Base-by-base conservation (phyloP, 495 filamentous ascomycete species). In the Penicillium salamii region DNA sequence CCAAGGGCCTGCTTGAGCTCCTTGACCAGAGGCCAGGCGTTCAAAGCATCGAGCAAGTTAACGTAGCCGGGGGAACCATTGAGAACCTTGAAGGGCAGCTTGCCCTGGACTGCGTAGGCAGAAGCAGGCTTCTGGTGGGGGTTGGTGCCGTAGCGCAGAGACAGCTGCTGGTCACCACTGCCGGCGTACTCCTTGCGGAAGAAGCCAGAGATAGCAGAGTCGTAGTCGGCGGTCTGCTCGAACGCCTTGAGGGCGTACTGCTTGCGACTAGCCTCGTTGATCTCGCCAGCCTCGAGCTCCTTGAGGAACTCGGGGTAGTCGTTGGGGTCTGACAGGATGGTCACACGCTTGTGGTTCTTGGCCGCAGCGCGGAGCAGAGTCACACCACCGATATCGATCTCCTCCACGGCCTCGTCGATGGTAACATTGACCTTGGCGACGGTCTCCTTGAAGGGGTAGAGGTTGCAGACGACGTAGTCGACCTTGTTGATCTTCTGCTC, bases 391-490 rank as follows among this genome's bases (percentile, higher is more conserved):
- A 98, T 95, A 75, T 98, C 93, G 52, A 98, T 91, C 76, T 97
- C 93, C 72, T 98, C 93, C 17, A 98, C 92, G 39, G 93, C 93
- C 70, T 98, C 93, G 18, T 87, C 80, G 52, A 98, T 86, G 41
- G 91, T 97, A 55, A 97, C 95, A 62, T 96, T 95, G 76, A 93
- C 83, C 77, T 96, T 95, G 49, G 91, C 87, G 49, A 97, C 82
- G 38, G 95, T 97, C 62, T 97, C 90, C 78, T 96, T 95, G 82
- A 98, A 97, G 11, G 91, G 91, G 69, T 97, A 97, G 19, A 98
- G 78, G 74, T 98, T 98, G 86, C 93, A 97, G 61, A 97, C 87
- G 51, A 97, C 91, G 63, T 87, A 98, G 80, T 97, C 91, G 37
- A 98, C 90, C 77, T 97, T 97, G 72, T 86, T 77, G 63, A 98